Conservation (phyloP, 805 yeast species). For the Candida vaughaniae region DNA sequence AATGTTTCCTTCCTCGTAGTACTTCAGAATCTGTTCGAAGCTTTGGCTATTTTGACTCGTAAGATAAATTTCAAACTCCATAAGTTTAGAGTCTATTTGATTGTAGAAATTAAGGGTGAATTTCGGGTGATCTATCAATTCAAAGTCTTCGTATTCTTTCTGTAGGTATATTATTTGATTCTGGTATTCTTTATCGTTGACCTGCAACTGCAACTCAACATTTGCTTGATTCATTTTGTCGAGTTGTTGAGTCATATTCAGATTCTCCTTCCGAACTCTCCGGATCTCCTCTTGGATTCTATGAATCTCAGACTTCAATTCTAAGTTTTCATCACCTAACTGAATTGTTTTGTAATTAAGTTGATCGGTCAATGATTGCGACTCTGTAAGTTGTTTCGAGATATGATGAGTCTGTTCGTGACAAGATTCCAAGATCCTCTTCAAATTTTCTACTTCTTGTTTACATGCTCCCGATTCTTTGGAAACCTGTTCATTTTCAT, state of each 20-base stretch:
- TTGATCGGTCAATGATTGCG: not conserved
- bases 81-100: slow-evolving; percentile 8
- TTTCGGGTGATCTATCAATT: slow-evolving; percentile 8
- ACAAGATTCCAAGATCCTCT: not conserved
- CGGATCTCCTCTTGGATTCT: not conserved
- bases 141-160: slow-evolving; percentile 4
- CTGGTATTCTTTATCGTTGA: slow-evolving; percentile 9
- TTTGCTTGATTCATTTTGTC: not conserved
- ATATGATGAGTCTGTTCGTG: not conserved
- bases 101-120: slow-evolving; percentile 8
- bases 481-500: not conserved
- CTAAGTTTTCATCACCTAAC: slow-evolving; percentile 2
- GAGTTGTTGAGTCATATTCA: not conserved
- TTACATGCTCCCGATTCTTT: not conserved
- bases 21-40: slow-evolving; percentile 5
- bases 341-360: not conserved
- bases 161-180: slow-evolving; percentile 5
- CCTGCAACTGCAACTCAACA: slow-evolving; percentile 7
- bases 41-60: slow-evolving; percentile 5
- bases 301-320: not conserved
- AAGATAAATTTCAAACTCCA: slow-evolving; percentile 11
- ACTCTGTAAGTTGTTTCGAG: not conserved
- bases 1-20: slow-evolving; percentile 11
- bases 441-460: not conserved
- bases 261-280: not conserved